Percentiles rank a stretch among this genome's conserved stretches.
These are phyloP conservation scores for Zea mays DNA, from an alignment of 176 grass and related monocot species.

Conservation along the genomic window Zm-B73-REFERENCE-NAM-5.0 NC_050100.1:18636001-18636500, in stretches of 20 bases:
- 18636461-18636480: conserved; percentile 48
- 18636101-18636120: conserved; percentile 21
- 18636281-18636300: conserved; percentile 50
- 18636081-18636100: conserved; percentile 40
- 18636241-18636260: conserved; percentile 41
- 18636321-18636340: conserved; percentile 5
- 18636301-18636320: conserved; percentile 34
- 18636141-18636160: conserved; percentile 25
- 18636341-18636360: background rate
- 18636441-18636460: conserved; percentile 40
- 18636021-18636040: background rate
- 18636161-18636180: background rate
- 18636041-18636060: conserved; percentile 21
- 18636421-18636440: conserved; percentile 31
- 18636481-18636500: conserved; percentile 57
- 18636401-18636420: conserved; percentile 12
- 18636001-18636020: no score
- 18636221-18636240: conserved; percentile 37
- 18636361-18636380: background rate
- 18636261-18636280: conserved; percentile 45
- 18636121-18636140: conserved; percentile 20
- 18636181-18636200: background rate
- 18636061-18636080: conserved; percentile 37
- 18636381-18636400: background rate
- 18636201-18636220: conserved; percentile 2